Percentiles rank a stretch among this genome's conserved stretches.
Evolutionary conservation across 257 asterid species (phyloP).

Genomic region (Gardenia jasminoides): DNA sequence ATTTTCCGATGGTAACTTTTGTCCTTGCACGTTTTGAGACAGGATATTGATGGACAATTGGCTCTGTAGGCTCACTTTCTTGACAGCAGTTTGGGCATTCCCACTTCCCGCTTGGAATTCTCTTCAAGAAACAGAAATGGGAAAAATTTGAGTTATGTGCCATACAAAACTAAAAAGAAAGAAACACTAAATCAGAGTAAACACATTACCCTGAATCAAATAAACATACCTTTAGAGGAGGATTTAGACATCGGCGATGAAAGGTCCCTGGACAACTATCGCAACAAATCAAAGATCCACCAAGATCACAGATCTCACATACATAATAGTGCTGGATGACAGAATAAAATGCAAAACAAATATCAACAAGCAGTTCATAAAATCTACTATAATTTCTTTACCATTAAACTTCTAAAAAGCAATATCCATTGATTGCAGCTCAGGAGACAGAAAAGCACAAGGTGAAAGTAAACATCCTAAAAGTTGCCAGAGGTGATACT

Average conservation of each 20-base stretch:
- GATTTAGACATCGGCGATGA: conserved; percentile 75
- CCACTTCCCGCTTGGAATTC: conserved; percentile 72
- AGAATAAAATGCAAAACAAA: conserved; percentile 20
- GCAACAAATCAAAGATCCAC: conserved; percentile 82
- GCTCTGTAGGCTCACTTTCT: conserved; percentile 38
- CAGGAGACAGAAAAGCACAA: conserved; percentile 2
- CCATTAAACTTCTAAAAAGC: conserved; percentile 15
- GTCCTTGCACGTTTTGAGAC: conserved; percentile 62
- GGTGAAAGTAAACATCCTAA: neutral
- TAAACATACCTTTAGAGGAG: conserved; percentile 70
- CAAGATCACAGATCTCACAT: conserved; percentile 79
- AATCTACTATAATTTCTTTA: conserved; percentile 4
- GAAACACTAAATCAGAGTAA: conserved; percentile 11
- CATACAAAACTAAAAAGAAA: conserved; percentile 10
- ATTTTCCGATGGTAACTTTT: conserved; percentile 48
- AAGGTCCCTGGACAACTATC: conserved; percentile 81
- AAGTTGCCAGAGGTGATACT: neutral
- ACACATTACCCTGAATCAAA: neutral
- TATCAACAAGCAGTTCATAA: conserved; percentile 27
- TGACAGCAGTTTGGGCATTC: conserved; percentile 61
- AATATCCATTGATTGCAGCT: conserved; percentile 6
- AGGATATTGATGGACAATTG: conserved; percentile 40
- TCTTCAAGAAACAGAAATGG: conserved; percentile 35
- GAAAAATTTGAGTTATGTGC: conserved; percentile 1
- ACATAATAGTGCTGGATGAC: conserved; percentile 67